These are phyloP conservation scores for Alternaria sp. DNA, from an alignment of 2,329 filamentous ascomycete genomes.

Conservation along the genomic window DNA sequence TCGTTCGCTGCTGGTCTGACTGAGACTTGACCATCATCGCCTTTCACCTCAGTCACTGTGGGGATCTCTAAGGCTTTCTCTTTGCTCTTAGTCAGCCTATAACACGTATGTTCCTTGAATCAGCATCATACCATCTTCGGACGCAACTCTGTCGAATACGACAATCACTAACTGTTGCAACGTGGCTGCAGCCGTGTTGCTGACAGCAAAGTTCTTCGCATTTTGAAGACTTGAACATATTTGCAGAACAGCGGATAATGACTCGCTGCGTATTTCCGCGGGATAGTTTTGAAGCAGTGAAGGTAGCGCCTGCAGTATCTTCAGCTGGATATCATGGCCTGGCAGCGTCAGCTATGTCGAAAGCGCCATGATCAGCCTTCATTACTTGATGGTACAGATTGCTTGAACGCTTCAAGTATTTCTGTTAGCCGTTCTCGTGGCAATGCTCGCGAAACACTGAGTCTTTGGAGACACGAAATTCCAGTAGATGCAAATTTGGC, in stretches of 20 bases:
- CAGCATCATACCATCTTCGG: conserved; percentile 73
- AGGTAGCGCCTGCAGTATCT: conserved; percentile 90
- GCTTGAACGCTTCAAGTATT: conserved; percentile 84
- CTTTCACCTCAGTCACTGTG: conserved; percentile 70
- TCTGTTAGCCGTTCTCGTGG: conserved; percentile 81
- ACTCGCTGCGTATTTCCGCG: conserved; percentile 76
- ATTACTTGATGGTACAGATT: conserved; percentile 75
- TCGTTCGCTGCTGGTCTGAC: conserved; percentile 81
- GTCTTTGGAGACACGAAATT: conserved; percentile 84
- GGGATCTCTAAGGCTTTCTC: conserved; percentile 58
- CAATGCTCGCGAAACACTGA: conserved; percentile 82
- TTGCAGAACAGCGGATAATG: conserved; percentile 82
- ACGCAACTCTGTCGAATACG: conserved; percentile 88
- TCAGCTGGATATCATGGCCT: conserved; percentile 89
- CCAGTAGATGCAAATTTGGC: conserved; percentile 87
- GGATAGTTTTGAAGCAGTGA: conserved; percentile 91
- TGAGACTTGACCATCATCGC: conserved; percentile 68
- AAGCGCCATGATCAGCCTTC: conserved; percentile 29
- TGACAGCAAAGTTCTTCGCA: conserved; percentile 91
- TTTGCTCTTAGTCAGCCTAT: conserved; percentile 21
- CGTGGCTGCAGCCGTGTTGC: conserved; percentile 95
- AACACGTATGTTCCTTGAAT: neutral
- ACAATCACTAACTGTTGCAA: conserved; percentile 91
- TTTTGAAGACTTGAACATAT: conserved; percentile 91
- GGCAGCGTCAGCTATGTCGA: conserved; percentile 17